These are phyloP conservation scores for Priceomyces fermenticarens DNA, from an alignment of 805 yeast genomes.

Conservation along the genomic window DNA sequence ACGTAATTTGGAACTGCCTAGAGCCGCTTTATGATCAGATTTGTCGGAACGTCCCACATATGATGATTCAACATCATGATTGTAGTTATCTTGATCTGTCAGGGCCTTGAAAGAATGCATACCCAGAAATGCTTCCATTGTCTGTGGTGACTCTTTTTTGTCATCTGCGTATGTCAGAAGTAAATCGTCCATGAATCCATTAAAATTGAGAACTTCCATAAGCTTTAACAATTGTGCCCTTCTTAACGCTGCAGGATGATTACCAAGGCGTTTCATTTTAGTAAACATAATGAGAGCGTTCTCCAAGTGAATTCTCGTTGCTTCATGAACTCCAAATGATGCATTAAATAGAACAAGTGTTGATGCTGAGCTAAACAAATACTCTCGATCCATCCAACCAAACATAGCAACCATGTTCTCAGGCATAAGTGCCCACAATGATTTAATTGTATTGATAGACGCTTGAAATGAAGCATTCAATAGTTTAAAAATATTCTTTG, in stretches of 20 bases:
- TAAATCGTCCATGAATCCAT: slow-evolving; percentile 58
- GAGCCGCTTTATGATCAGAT: neutral
- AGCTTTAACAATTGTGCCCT: slow-evolving; percentile 68
- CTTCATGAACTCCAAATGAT: slow-evolving; percentile 79
- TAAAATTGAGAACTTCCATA: slow-evolving; percentile 64
- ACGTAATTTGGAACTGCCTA: neutral
- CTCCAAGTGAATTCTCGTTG: slow-evolving; percentile 67
- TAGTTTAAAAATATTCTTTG: slow-evolving; percentile 63
- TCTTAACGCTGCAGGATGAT: slow-evolving; percentile 75
- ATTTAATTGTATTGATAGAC: slow-evolving; percentile 69
- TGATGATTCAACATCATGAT: neutral
- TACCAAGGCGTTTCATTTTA: slow-evolving; percentile 72
- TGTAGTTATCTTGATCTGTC: neutral
- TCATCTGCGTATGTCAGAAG: slow-evolving; percentile 46
- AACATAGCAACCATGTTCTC: slow-evolving; percentile 81
- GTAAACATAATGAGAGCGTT: slow-evolving; percentile 70
- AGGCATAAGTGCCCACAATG: slow-evolving; percentile 70
- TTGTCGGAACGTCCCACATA: neutral
- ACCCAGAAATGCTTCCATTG: no score
- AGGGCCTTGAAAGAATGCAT: neutral
- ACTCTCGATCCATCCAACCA: slow-evolving; percentile 87
- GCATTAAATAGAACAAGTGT: slow-evolving; percentile 72
- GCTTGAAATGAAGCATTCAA: slow-evolving; percentile 79
- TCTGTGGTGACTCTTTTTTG: neutral
- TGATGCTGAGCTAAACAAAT: slow-evolving; percentile 72